phyloP scores from a whole-genome alignment of 2,329 filamentous ascomycete species.

The Claviceps humidiphila region DNA sequence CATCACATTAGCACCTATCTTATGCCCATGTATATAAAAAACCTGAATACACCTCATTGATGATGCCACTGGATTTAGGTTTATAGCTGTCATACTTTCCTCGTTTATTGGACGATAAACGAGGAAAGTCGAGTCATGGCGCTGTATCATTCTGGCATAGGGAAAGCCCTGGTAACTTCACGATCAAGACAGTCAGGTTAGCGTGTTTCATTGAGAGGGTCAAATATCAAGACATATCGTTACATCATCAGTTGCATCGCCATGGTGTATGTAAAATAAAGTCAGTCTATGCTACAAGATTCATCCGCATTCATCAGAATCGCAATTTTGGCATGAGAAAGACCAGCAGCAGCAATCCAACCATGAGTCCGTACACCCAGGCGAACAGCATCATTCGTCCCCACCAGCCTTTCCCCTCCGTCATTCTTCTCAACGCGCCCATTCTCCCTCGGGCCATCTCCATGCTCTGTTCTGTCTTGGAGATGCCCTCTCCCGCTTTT shows the following conservation, averaged over 20 bases:
- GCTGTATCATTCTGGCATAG: background rate
- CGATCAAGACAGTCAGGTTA: too few relatives aligned
- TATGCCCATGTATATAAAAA: background rate
- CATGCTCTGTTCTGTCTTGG: slow-evolving; percentile 64
- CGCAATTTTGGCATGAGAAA: slow-evolving; percentile 79
- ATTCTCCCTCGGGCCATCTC: slow-evolving; percentile 64
- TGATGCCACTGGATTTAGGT: too few relatives aligned
- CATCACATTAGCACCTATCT: background rate
- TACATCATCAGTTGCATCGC: background rate
- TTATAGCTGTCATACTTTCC: too few relatives aligned
- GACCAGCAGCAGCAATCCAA: slow-evolving; percentile 66
- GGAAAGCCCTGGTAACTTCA: background rate
- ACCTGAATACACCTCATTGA: too few relatives aligned
- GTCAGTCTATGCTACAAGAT: background rate
- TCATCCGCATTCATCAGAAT: slow-evolving; percentile 29
- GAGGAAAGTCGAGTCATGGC: too few relatives aligned
- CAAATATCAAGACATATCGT: background rate
- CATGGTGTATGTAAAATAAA: background rate
- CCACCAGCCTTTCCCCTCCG: slow-evolving; percentile 80
- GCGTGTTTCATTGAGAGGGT: too few relatives aligned
- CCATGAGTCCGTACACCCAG: slow-evolving; percentile 70
- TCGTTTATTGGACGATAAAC: too few relatives aligned
- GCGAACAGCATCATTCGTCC: slow-evolving; percentile 72
- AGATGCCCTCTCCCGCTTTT: slow-evolving; percentile 60
- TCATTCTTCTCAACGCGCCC: slow-evolving; percentile 65